Percentiles rank a stretch among this genome's conserved stretches.
These are phyloP conservation scores for Volutella citrinella DNA, from an alignment of 2,329 filamentous ascomycete species.

Conservation along the genomic window DNA sequence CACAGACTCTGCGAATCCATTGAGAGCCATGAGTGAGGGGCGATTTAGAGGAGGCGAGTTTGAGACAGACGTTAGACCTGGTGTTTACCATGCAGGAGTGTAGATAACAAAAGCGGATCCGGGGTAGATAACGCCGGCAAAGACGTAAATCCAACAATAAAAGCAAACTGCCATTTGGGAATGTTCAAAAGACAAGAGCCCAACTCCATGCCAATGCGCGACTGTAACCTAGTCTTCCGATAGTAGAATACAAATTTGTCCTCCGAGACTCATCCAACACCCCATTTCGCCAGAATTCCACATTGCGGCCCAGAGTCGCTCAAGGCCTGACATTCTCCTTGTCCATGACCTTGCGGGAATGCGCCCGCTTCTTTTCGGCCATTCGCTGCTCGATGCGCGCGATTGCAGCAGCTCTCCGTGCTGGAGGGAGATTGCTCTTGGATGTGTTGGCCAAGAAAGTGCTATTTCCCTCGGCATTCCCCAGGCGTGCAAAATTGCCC, in stretches of 20 bases:
- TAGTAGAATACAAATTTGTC: too few species aligned
- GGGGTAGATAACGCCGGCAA: slow-evolving; percentile 15
- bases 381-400: slow-evolving; percentile 53
- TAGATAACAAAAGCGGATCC: too few species aligned
- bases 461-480: slow-evolving; percentile 33
- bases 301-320: slow-evolving; percentile 8
- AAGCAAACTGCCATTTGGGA: slow-evolving; percentile 8
- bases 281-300: slow-evolving; percentile 3
- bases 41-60: slow-evolving; percentile 8
- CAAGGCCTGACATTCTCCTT: slow-evolving; percentile 52
- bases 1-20: slow-evolving; percentile 24
- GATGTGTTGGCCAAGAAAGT: slow-evolving; percentile 37
- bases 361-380: slow-evolving; percentile 44
- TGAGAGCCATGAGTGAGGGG: slow-evolving; percentile 11
- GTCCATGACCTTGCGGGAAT: slow-evolving; percentile 32
- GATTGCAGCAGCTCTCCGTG: slow-evolving; percentile 51
- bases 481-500: slow-evolving; percentile 44
- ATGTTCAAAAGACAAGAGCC: slow-evolving; percentile 10
- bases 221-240: too few species aligned
- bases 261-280: slow-evolving; percentile 8
- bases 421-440: slow-evolving; percentile 45
- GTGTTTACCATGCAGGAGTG: too few species aligned
- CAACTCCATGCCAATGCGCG: slow-evolving; percentile 25
- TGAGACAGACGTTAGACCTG: too few species aligned
- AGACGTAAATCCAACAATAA: slow-evolving; percentile 20